Evolutionary conservation across 2,329 filamentous ascomycete species (phyloP).

Genomic region (Myriosclerotinia curreyana): DNA sequence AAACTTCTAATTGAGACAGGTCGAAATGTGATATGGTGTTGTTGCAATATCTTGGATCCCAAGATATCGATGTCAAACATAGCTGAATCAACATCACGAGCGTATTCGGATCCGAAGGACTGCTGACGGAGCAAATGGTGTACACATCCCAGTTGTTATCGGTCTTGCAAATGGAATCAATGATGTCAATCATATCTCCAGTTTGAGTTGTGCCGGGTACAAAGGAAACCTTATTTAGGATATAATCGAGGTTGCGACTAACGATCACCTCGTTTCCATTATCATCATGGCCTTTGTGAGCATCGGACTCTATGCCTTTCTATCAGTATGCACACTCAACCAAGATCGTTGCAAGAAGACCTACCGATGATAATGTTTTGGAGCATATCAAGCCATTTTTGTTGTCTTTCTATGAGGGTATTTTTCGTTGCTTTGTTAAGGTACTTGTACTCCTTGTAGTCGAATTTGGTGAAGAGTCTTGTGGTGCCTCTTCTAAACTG

Average conservation of each 20-base stretch:
- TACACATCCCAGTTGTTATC: slow-evolving; percentile 20
- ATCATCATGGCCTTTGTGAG: slow-evolving; percentile 20
- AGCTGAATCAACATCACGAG: slow-evolving; percentile 34
- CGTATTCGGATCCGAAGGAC: slow-evolving; percentile 14
- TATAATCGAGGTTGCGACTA: slow-evolving; percentile 32
- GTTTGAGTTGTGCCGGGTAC: slow-evolving; percentile 19
- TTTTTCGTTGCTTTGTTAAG: not conserved
- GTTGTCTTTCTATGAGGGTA: slow-evolving; percentile 20
- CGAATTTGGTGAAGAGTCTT: slow-evolving; percentile 32
- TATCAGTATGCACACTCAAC: slow-evolving; percentile 3
- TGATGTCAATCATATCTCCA: slow-evolving; percentile 29
- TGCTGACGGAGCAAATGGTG: slow-evolving; percentile 14
- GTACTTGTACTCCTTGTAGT: slow-evolving; percentile 3
- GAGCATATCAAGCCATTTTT: slow-evolving; percentile 41
- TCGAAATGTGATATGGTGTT: slow-evolving; percentile 40
- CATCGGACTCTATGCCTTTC: slow-evolving; percentile 33
- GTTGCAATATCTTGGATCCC: slow-evolving; percentile 34
- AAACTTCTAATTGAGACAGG: slow-evolving; percentile 46
- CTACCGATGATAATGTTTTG: slow-evolving; percentile 46
- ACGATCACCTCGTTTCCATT: slow-evolving; percentile 39
- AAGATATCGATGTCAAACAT: slow-evolving; percentile 32
- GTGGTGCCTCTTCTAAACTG: slow-evolving; percentile 41
- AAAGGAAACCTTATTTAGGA: slow-evolving; percentile 27
- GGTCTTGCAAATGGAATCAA: slow-evolving; percentile 33
- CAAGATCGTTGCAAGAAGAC: slow-evolving; percentile 24